Conservation (phyloP, 768 basidiomycete species). For the Hygrocybe punicea region DNA sequence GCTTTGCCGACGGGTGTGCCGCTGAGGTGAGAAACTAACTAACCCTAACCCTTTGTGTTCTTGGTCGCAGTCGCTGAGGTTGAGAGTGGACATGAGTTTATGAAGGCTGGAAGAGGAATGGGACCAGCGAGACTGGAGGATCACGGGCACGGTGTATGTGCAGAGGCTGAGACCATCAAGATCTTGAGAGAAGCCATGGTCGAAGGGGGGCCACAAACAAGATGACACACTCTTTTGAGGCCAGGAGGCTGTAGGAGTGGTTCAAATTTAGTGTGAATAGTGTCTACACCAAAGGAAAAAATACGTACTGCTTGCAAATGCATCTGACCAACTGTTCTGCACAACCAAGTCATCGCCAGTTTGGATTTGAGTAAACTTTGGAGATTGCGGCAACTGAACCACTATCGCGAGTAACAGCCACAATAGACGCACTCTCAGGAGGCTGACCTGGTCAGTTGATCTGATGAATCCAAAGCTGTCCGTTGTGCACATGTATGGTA, state of each 20-base stretch:
- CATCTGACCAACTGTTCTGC: slow-evolving; percentile 47
- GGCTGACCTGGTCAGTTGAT: slow-evolving; percentile 23
- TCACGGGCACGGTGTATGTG: neutral
- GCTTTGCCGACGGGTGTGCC: neutral
- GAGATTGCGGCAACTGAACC: slow-evolving; percentile 46
- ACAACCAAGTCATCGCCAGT: slow-evolving; percentile 43
- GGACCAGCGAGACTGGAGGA: neutral
- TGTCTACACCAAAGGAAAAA: neutral
- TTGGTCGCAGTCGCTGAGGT: neutral
- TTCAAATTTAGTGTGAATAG: neutral
- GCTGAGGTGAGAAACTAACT: neutral
- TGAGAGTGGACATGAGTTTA: neutral
- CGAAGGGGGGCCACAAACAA: slow-evolving; percentile 44
- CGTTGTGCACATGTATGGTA: slow-evolving; percentile 33
- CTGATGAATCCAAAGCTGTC: slow-evolving; percentile 45
- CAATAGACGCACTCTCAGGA: slow-evolving; percentile 45
- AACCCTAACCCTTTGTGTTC: neutral
- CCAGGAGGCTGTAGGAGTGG: slow-evolving; percentile 33
- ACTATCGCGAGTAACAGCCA: slow-evolving; percentile 47
- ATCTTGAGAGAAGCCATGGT: neutral
- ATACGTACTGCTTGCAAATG: slow-evolving; percentile 42
- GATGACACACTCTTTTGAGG: slow-evolving; percentile 38
- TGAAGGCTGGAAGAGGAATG: neutral
- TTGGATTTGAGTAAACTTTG: slow-evolving; percentile 48
- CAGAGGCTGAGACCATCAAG: neutral